Conservation (phyloP, 2,329 filamentous ascomycete species). For the Cytospora leucostoma region DNA sequence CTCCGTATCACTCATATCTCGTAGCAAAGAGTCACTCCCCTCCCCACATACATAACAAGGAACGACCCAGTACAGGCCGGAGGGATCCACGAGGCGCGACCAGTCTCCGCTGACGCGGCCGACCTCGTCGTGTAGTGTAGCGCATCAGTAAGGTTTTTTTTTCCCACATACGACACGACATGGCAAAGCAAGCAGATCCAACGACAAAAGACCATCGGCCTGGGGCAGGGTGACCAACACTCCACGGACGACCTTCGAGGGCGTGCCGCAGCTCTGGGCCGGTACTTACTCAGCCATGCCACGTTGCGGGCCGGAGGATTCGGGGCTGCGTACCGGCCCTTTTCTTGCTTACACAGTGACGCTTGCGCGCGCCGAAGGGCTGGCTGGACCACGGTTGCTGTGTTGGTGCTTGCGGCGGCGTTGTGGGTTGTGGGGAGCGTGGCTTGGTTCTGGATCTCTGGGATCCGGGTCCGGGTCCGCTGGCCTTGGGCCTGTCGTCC, state of each 20-base stretch:
- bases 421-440: slow-evolving; percentile 32
- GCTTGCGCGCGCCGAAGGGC: slow-evolving; percentile 46
- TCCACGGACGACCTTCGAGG: slow-evolving; percentile 74
- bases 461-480: slow-evolving; percentile 26
- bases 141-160: slow-evolving; percentile 29
- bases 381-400: slow-evolving; percentile 35
- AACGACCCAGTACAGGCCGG: neutral
- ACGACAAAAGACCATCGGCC: slow-evolving; percentile 38
- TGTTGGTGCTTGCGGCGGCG: slow-evolving; percentile 44
- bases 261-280: slow-evolving; percentile 54
- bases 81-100: neutral
- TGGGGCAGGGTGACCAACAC: slow-evolving; percentile 65
- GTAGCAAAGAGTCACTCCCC: neutral
- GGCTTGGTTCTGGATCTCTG: slow-evolving; percentile 31
- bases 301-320: slow-evolving; percentile 19
- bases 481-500: slow-evolving; percentile 20
- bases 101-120: neutral
- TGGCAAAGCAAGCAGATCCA: slow-evolving; percentile 54
- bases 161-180: slow-evolving; percentile 52
- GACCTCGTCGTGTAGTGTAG: slow-evolving; percentile 26
- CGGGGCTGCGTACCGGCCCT: slow-evolving; percentile 27
- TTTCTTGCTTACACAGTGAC: neutral
- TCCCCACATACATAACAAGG: neutral
- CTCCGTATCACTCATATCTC: too few species aligned
- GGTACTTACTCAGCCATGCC: slow-evolving; percentile 34